Evolutionary conservation across 352 stramenopile species (phyloP).

Genomic region (Thalassiosira ordinaria): DNA sequence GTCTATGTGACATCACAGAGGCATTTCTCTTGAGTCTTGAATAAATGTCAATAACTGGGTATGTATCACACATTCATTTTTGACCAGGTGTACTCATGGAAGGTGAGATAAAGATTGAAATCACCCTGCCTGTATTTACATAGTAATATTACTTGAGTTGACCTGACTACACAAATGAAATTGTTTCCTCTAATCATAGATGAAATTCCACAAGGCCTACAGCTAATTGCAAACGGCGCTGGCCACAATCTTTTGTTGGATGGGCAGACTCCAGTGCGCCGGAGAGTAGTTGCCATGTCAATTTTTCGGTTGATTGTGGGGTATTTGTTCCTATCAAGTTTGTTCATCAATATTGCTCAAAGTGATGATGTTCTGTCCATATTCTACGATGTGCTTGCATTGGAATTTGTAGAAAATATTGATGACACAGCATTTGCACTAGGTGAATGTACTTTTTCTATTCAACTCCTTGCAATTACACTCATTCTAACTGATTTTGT

Average conservation of each 20-base stretch:
- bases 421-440: slow-evolving; percentile 40
- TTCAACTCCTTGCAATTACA: no score
- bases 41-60: no score
- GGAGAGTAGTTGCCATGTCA: slow-evolving; percentile 20
- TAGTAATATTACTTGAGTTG: no score
- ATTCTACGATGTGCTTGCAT: slow-evolving; percentile 44
- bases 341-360: slow-evolving; percentile 42
- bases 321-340: slow-evolving; percentile 37
- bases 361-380: slow-evolving; percentile 32
- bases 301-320: slow-evolving; percentile 30
- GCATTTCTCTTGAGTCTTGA: no score
- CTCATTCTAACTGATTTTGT: neutral
- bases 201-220: slow-evolving; percentile 39
- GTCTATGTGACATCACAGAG: no score
- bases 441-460: neutral
- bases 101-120: slow-evolving; percentile 7
- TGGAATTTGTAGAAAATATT: slow-evolving; percentile 52
- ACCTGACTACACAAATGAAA: no score
- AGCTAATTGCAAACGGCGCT: slow-evolving; percentile 25
- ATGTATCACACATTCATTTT: no score
- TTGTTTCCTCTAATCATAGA: neutral
- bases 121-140: neutral
- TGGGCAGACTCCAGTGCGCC: slow-evolving; percentile 19
- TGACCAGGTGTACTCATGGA: slow-evolving; percentile 33
- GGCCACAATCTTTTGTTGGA: slow-evolving; percentile 34